Conservation (phyloP, 2,329 filamentous ascomycete genomes). For the Calycina herbarum region DNA sequence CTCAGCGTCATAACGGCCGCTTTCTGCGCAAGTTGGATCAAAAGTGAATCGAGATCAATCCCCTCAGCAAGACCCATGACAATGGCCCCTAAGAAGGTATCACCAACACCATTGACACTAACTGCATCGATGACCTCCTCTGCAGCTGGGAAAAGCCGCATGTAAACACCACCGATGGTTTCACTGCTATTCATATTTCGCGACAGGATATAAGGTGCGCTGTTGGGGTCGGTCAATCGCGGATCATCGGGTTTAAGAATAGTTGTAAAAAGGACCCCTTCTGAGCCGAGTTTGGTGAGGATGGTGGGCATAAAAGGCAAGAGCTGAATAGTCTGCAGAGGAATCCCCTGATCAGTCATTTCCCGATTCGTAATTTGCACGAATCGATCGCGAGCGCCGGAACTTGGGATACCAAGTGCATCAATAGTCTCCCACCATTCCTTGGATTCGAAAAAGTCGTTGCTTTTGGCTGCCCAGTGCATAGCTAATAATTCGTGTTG, state of each 20-base stretch:
- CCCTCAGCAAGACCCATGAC: constrained; percentile 71
- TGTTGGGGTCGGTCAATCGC: constrained; percentile 60
- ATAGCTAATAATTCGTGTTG: constrained; percentile 77
- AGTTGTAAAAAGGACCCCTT: constrained; percentile 64
- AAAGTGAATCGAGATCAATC: constrained; percentile 47
- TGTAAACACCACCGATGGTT: constrained; percentile 75
- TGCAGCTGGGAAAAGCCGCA: constrained; percentile 64
- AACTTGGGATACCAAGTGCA: constrained; percentile 70
- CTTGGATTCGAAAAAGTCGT: constrained; percentile 66
- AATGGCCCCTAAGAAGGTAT: constrained; percentile 85
- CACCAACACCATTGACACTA: constrained; percentile 91
- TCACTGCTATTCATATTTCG: constrained; percentile 55
- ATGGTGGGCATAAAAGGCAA: constrained; percentile 86
- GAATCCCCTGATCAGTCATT: constrained; percentile 77
- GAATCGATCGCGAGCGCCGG: constrained; percentile 69
- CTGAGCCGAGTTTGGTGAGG: constrained; percentile 75
- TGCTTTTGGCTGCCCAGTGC: constrained; percentile 66
- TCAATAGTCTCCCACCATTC: constrained; percentile 83
- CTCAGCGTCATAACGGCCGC: constrained; percentile 78
- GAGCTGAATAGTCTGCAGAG: constrained; percentile 79
- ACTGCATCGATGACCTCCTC: constrained; percentile 70
- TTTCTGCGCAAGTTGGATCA: constrained; percentile 78
- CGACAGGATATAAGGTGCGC: constrained; percentile 70
- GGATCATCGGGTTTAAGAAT: constrained; percentile 68
- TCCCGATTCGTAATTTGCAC: constrained; percentile 63